phyloP scores from a whole-genome alignment of 73 alveolate species.

The Uronychia setigera region DNA sequence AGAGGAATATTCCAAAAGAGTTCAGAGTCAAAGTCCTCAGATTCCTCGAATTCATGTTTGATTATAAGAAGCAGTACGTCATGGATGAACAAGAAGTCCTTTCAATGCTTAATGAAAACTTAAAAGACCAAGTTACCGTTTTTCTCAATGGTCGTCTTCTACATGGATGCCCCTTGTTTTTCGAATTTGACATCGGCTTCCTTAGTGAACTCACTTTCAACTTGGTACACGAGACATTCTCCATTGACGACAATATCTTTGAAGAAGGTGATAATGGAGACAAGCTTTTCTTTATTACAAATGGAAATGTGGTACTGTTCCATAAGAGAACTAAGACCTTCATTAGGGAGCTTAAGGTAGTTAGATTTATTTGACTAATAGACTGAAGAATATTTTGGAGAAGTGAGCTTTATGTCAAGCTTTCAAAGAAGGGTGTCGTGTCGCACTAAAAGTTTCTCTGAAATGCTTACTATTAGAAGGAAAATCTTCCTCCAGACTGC shows the following conservation, averaged over 20 bases:
- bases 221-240: conserved; percentile 32
- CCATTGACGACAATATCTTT: conserved; percentile 47
- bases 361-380: conserved; percentile 40
- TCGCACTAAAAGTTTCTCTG: conserved; percentile 45
- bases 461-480: conserved; percentile 5
- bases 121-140: conserved; percentile 41
- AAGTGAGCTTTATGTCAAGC: conserved; percentile 58
- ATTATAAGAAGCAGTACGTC: conserved; percentile 57
- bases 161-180: background rate
- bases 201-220: conserved; percentile 36
- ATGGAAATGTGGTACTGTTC: conserved; percentile 60
- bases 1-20: conserved; percentile 65
- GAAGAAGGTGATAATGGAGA: conserved; percentile 68
- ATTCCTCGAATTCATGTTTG: conserved; percentile 69
- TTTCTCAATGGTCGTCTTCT: conserved; percentile 44
- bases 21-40: conserved; percentile 71
- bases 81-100: conserved; percentile 62
- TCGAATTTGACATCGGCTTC: conserved; percentile 16
- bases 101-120: conserved; percentile 42
- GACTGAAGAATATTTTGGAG: conserved; percentile 64
- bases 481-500: conserved; percentile 8
- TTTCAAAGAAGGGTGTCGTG: conserved; percentile 67
- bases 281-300: conserved; percentile 53
- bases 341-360: conserved; percentile 54
- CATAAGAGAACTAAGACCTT: conserved; percentile 55